phyloP scores from a whole-genome alignment of 2,329 filamentous ascomycete genomes.

The Pseudocercospora musae region DNA sequence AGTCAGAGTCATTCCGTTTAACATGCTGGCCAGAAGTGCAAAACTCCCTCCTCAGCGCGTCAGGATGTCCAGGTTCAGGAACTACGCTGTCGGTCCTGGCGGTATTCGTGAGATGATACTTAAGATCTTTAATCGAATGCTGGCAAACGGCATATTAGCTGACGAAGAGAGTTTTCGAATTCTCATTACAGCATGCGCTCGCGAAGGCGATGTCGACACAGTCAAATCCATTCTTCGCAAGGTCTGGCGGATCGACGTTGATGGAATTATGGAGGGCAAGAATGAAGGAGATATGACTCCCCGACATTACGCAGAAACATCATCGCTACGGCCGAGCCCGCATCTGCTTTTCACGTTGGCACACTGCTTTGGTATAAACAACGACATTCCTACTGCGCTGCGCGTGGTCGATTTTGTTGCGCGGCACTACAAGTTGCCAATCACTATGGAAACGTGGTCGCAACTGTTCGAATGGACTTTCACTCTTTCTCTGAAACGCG shows the following conservation, averaged over 20 bases:
- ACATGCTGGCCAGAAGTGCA: conserved; percentile 22
- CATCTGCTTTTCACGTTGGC: conserved; percentile 64
- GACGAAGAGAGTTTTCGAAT: conserved; percentile 54
- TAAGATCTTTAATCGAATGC: conserved; percentile 49
- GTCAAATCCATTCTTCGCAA: conserved; percentile 49
- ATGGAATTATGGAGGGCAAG: conserved; percentile 37
- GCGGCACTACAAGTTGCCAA: conserved; percentile 54
- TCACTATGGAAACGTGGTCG: conserved; percentile 60
- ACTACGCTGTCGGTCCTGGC: conserved; percentile 29
- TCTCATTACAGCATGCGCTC: conserved; percentile 51
- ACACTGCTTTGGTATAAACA: conserved; percentile 65
- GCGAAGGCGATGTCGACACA: conserved; percentile 50
- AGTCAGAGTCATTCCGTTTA: conserved; percentile 37
- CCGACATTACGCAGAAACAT: conserved; percentile 45
- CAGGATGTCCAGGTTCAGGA: conserved; percentile 12
- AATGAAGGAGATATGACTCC: conserved; percentile 34
- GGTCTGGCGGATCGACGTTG: conserved; percentile 55
- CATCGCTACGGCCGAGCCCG: conserved; percentile 56
- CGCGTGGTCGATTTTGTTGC: conserved; percentile 58
- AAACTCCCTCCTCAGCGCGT: neutral
- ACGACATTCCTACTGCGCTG: conserved; percentile 57
- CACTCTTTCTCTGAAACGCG: conserved; percentile 47
- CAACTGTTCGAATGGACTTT: conserved; percentile 67
- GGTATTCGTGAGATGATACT: conserved; percentile 34
- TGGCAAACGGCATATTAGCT: conserved; percentile 40